Evolutionary conservation across 768 basidiomycete species (phyloP).

Genomic region (Trametes coccinea): DNA sequence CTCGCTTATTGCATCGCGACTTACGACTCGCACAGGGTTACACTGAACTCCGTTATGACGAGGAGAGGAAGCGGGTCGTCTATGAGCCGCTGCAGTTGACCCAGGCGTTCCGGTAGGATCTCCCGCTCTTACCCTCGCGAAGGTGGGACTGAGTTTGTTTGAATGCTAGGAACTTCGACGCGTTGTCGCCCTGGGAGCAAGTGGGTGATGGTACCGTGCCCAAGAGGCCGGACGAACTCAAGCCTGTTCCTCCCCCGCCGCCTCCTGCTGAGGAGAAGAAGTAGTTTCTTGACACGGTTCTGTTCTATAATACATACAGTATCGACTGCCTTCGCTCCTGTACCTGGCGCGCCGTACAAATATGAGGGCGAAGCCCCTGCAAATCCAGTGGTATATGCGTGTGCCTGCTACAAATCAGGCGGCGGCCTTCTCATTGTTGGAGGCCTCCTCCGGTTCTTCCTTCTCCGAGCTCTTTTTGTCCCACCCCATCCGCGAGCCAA

Average conservation of each 20-base stretch:
- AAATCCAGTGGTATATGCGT: slow-evolving; percentile 6
- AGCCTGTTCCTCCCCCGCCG: slow-evolving; percentile 73
- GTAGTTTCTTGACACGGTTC: slow-evolving; percentile 38
- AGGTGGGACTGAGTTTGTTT: slow-evolving; percentile 1
- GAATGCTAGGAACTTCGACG: slow-evolving; percentile 82
- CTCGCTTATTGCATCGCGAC: not conserved
- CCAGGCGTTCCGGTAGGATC: slow-evolving; percentile 89
- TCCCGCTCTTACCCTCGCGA: not conserved
- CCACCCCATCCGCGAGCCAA: slow-evolving; percentile 87
- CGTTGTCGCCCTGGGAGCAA: slow-evolving; percentile 94
- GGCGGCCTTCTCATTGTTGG: slow-evolving; percentile 12
- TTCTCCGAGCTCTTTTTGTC: slow-evolving; percentile 30
- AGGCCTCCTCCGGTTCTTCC: slow-evolving; percentile 12
- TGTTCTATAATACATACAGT: slow-evolving; percentile 18
- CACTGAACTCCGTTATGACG: slow-evolving; percentile 96
- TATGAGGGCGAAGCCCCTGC: not conserved
- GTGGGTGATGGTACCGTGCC: slow-evolving; percentile 66
- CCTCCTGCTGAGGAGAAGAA: slow-evolving; percentile 82
- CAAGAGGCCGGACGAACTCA: slow-evolving; percentile 68
- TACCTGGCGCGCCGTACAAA: not conserved
- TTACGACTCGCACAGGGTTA: slow-evolving; percentile 68
- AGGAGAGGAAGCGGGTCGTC: slow-evolving; percentile 95
- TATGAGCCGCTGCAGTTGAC: slow-evolving; percentile 98
- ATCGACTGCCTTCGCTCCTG: not conserved
- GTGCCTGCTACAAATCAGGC: slow-evolving; percentile 8